Evolutionary conservation across 73 alveolate species (phyloP), one percentile per base, ranked within the genome.

Genomic region (Uronychia setigera): DNA sequence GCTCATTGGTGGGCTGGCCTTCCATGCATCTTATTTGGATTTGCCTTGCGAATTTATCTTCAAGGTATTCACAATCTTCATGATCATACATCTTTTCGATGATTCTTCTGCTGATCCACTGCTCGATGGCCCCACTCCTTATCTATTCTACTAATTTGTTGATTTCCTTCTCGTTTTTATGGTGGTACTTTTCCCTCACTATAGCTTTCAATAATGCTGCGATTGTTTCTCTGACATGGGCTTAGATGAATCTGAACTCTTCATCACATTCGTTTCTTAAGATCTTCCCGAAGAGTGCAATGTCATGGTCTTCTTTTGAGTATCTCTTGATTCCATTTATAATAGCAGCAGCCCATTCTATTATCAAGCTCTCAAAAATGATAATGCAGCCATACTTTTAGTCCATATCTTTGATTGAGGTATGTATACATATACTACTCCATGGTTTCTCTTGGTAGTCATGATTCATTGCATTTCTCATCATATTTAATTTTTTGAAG

Each of bases 221-320:
- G 28, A 93, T 78, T 34, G 94, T 94, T 75, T 93, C 94, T 80
- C 83, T 90, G 57, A 93, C 92, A 84, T 87, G 93, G 79, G 30
- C 58, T 33, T 91, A 83, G 60, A 87, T 93, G 82, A 87, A 82
- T 80, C 94, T 90, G 84, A 95, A 97, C 80, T 97, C 98, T 88
- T 97, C 99, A 94, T 97, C 99, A 59, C 99, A 96, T 93, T 97
- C 99, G 91, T 97, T 97, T 88, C 98, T 94, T 79, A 97, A 85
- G 32, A 97, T 97, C 81, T 97, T 97, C 0, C 99, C 99, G 87
- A 97, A 97, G 76, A 97, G 94, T 59, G 98, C 92, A 31, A 97
- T 93, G 78, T 97, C 99, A 76, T 97, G 95, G 83, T 97, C 99
- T 80, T 96, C 98, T 1, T 80, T 60, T 11, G 97, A 86, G 83